phyloP scores from a whole-genome alignment of 305 asterid genomes.

The Nicotiana rustica region DNA sequence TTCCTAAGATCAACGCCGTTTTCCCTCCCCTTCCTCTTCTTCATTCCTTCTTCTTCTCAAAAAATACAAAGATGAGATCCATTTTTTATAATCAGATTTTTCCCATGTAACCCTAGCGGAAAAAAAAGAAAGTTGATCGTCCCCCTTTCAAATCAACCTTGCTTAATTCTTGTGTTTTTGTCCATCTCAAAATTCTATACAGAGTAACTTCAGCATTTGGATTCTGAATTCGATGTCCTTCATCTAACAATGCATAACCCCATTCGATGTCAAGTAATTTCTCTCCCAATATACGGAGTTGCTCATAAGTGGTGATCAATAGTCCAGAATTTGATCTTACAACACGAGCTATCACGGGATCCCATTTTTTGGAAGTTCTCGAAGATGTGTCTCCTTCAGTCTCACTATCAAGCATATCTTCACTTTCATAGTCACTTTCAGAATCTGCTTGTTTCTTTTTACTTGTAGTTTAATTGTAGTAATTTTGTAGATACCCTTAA shows the following conservation, averaged over 20 bases:
- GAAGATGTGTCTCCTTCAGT: slow-evolving; percentile 57
- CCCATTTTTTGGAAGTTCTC: slow-evolving; percentile 73
- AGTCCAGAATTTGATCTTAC: slow-evolving; percentile 84
- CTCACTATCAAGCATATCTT: slow-evolving; percentile 63
- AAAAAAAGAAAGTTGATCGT: too few relatives aligned
- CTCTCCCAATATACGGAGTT: slow-evolving; percentile 83
- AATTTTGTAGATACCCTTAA: too few relatives aligned
- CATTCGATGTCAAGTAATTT: slow-evolving; percentile 87
- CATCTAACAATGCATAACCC: slow-evolving; percentile 96
- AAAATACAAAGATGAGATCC: too few relatives aligned
- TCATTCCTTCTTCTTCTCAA: too few relatives aligned
- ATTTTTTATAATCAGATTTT: too few relatives aligned
- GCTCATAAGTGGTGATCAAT: slow-evolving; percentile 92
- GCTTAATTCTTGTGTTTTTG: too few relatives aligned
- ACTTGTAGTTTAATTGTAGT: slow-evolving; percentile 28
- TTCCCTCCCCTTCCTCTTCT: too few relatives aligned
- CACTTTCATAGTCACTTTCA: slow-evolving; percentile 75
- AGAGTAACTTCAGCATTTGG: slow-evolving; percentile 96
- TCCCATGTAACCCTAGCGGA: too few relatives aligned
- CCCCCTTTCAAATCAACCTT: too few relatives aligned
- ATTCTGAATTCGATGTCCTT: slow-evolving; percentile 96
- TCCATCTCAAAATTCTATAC: too few relatives aligned
- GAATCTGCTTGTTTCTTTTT: slow-evolving; percentile 62
- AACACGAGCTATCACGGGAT: slow-evolving; percentile 74
- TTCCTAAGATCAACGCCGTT: too few relatives aligned